Conservation (phyloP, 2,329 filamentous ascomycete genomes). For the Karstenula rhodostoma region DNA sequence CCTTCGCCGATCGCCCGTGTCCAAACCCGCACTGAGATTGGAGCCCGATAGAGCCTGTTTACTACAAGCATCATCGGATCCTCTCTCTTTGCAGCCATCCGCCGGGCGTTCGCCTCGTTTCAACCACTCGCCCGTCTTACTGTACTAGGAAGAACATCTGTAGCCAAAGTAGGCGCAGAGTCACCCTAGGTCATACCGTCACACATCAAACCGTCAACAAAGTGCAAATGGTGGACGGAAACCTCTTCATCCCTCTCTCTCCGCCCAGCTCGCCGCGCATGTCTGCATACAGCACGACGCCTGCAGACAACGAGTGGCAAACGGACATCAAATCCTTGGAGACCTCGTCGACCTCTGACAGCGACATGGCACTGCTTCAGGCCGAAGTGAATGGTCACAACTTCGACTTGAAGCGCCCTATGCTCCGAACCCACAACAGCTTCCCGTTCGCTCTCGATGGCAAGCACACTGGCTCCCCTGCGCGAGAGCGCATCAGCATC, state of each 20-base stretch:
- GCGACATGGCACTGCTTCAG: constrained; percentile 51
- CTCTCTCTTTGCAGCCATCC: constrained; percentile 31
- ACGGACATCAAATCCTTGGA: constrained; percentile 48
- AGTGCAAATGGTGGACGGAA: constrained; percentile 55
- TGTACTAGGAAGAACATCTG: constrained; percentile 18
- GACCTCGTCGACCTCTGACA: constrained; percentile 43
- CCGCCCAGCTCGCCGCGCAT: constrained; percentile 60
- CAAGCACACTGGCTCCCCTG: constrained; percentile 40
- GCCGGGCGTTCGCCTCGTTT: constrained; percentile 27
- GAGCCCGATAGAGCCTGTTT: constrained; percentile 37
- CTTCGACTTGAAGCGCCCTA: constrained; percentile 49
- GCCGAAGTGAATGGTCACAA: constrained; percentile 45
- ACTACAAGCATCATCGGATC: constrained; percentile 34
- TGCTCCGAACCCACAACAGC: constrained; percentile 54
- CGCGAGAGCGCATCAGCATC: constrained; percentile 41
- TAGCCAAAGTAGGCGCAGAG: constrained; percentile 21
- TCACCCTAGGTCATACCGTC: constrained; percentile 31
- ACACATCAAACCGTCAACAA: constrained; percentile 30
- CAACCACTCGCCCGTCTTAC: constrained; percentile 17
- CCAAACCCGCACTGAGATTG: constrained; percentile 42
- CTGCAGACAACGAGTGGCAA: constrained; percentile 56
- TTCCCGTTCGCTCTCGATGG: constrained; percentile 53
- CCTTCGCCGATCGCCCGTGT: constrained; percentile 42
- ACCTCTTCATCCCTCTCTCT: constrained; percentile 57
- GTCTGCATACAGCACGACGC: constrained; percentile 56